Base-by-base conservation (phyloP, 1,139 yeast genomes). In the Taphrina confusa region DNA sequence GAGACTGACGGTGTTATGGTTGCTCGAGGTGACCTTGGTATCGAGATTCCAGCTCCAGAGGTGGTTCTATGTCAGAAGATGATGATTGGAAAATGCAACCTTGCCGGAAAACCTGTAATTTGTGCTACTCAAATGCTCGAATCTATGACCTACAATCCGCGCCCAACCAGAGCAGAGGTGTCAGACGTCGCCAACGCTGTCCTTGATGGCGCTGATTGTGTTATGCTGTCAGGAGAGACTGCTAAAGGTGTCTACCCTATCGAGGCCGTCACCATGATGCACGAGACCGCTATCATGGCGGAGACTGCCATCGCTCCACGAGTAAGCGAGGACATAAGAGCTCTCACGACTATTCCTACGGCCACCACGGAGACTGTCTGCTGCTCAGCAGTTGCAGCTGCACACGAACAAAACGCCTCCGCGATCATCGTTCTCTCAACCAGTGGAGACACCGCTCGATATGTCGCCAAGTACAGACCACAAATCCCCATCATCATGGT, bases 51-150 rank as follows among this genome's bases (percentile, higher is more conserved):
- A 68, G 97, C 98, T 68, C 94, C 97, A 67, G 95, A 91, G 81
- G 99, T 92, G 66, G 90, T 92, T 75, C 92, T 94, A 72, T 97
- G 91, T 70, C 99, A 92, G 81, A 92, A 94, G 83, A 96, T 91
- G 81, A 82, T 92, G 80, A 92, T 92, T 76, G 97, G 98, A 73
- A 92, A 92, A 80, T 92, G 96, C 82, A 94, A 92, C 84, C 81
- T 91, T 75, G 97, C 96, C 69, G 99, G 97, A 74, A 92, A 94
- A 83, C 98, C 99, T 73, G 97, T 90, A 69, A 90, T 92, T 74
- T 94, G 98, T 81, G 99, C 99, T 68, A 92, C 99, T 68, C 99
- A 92, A 80, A 92, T 92, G 98, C 86, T 92, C 77, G 99, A 92
- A 80, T 89, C 97, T 64, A 92, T 92, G 99, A 92, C 97, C 64